Evolutionary conservation across 768 basidiomycete species (phyloP), one percentile per base, ranked within the genome.

Genomic region (Mycena venus): DNA sequence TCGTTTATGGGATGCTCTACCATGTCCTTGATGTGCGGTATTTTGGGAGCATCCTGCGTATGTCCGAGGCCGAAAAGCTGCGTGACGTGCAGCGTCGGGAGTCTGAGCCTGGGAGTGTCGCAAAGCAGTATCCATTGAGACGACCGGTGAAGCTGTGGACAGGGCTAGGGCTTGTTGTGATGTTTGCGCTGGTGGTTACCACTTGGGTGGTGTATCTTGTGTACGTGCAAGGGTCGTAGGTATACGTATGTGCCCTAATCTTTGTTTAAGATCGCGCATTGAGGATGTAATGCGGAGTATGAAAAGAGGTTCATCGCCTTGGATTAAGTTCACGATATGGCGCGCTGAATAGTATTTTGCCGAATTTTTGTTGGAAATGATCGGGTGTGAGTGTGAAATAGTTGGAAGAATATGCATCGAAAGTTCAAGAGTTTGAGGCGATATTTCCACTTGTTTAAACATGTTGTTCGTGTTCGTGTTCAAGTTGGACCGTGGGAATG

Each of bases 1-100:
- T 70, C 47, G 19, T 70, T 27, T 70, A 70, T 47, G 69, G 69
- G 17, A 34, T 70, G 32, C 44, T 61, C 2, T 70, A 70, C 60
- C 44, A 62, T 25, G 5, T 63, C 25, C 60, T 70, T 19, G 69
- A 70, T 19, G 29, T 14, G 19, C 49, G 69, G 29, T 62, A 70
- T 27, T 70, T 64, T 38, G 70, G 62, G 11, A 14, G 49, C 15
- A 51, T 71, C 25, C 38, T 71, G 42, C 27, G 47, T 29, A 71
- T 63, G 59, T 63, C 70, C 8, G 70, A 63, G 56, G 55, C 17
- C 21, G 55, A 60, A 62, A 53, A 53, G 29, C 51, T 27, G 12
- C 51, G 51, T 8, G 51, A 53, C 12, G 25, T 53, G 5, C 51
- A 53, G 51, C 51, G 12, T 12, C 51, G 29, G 27, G 51, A 53